Evolutionary conservation across 176 grass and related monocot genomes (phyloP).

Genomic region (maize (Zea mays)): DNA sequence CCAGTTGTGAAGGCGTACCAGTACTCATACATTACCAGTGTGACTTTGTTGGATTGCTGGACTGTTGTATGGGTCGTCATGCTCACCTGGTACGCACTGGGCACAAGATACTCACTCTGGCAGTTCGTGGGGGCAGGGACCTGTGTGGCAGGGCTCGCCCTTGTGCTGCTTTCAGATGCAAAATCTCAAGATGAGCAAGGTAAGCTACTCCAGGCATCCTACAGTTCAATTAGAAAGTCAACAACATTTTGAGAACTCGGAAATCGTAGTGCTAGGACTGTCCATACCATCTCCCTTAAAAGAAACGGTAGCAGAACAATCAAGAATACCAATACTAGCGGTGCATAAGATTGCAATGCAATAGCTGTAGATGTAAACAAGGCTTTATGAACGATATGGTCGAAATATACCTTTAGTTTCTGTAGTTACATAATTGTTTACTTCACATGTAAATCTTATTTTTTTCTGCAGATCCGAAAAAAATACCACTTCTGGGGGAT

Average conservation of each 20-base stretch:
- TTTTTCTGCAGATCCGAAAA: constrained; percentile 44
- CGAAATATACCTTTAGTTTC: constrained; percentile 17
- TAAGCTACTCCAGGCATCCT: constrained; percentile 4
- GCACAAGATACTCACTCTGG: constrained; percentile 65
- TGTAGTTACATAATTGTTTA: not conserved
- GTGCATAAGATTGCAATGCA: constrained; percentile 8
- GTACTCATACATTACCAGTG: constrained; percentile 78
- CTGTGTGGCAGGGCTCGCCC: constrained; percentile 56
- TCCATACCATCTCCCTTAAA: not conserved
- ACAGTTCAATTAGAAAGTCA: constrained; percentile 6
- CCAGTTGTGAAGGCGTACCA: constrained; percentile 72
- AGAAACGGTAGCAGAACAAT: constrained; percentile 6
- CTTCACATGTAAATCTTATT: not conserved
- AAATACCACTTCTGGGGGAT: constrained; percentile 68
- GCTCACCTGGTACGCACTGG: constrained; percentile 65
- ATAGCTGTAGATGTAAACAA: not conserved
- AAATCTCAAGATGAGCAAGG: constrained; percentile 34
- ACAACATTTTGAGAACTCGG: not conserved
- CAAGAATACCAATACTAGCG: not conserved
- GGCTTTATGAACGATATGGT: constrained; percentile 13
- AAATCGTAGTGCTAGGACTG: constrained; percentile 11
- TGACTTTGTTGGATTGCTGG: constrained; percentile 76
- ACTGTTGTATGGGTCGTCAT: constrained; percentile 75
- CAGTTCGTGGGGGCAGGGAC: constrained; percentile 57
- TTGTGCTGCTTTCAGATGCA: constrained; percentile 76